These are phyloP conservation scores for Combretum micranthum DNA, from an alignment of 345 rosid species.

Conservation along the genomic window DNA sequence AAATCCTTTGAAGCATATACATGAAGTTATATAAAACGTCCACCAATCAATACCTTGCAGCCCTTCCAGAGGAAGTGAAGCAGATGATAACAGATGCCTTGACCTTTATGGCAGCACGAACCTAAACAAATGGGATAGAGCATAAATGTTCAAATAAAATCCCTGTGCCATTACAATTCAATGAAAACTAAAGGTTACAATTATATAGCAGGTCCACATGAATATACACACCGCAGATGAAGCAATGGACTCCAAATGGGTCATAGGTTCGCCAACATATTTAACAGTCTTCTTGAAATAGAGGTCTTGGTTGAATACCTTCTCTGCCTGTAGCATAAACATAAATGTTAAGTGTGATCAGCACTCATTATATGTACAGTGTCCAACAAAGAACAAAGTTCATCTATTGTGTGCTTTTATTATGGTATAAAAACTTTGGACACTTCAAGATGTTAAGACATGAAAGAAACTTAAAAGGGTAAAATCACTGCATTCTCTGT, in stretches of 20 bases:
- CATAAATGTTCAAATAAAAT: neutral
- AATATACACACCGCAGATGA: constrained; percentile 73
- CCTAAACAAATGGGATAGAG: constrained; percentile 32
- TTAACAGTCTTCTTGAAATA: constrained; percentile 92
- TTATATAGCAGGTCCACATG: neutral
- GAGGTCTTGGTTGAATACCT: constrained; percentile 91
- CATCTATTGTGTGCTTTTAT: too few species aligned
- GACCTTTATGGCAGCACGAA: constrained; percentile 96
- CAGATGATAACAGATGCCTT: constrained; percentile 95
- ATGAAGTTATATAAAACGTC: too few species aligned
- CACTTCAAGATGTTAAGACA: too few species aligned
- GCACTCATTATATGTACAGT: too few species aligned
- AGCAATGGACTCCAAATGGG: constrained; percentile 92
- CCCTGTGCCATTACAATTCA: neutral
- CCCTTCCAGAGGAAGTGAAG: constrained; percentile 97
- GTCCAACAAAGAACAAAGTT: too few species aligned
- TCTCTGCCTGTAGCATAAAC: constrained; percentile 58
- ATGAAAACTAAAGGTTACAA: too few species aligned
- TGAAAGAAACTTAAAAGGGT: too few species aligned
- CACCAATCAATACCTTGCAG: constrained; percentile 59
- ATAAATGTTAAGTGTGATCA: too few species aligned
- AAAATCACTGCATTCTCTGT: too few species aligned
- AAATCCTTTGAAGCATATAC: too few species aligned
- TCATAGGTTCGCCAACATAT: constrained; percentile 95
- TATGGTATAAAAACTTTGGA: too few species aligned